Conservation (phyloP, 2,329 filamentous ascomycete genomes). For the Xylariaceae sp. region DNA sequence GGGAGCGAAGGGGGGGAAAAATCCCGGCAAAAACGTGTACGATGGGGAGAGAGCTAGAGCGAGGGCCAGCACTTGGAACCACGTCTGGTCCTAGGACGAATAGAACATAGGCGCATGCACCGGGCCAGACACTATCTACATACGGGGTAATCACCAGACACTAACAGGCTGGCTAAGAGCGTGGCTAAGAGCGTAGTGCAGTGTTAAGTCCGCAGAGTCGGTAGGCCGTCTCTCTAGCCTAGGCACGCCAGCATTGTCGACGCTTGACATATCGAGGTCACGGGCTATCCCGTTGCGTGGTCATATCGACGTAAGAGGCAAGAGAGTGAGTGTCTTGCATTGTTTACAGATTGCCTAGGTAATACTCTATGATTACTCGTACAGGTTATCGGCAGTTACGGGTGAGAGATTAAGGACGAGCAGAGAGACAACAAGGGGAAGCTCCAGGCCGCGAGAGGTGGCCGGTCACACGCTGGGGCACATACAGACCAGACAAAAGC, state of each 20-base stretch:
- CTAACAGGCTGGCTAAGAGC: background rate
- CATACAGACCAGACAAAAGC: no score
- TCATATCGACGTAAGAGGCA: background rate
- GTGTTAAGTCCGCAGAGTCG: background rate
- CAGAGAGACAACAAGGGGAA: no score
- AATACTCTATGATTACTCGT: no score
- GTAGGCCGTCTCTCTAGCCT: background rate
- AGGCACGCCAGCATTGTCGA: background rate
- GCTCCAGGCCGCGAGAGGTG: no score
- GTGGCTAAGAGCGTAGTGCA: no score
- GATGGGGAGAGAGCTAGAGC: background rate
- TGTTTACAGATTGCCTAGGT: no score
- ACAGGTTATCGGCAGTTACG: no score
- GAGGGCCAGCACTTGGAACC: background rate
- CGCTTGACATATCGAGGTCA: background rate
- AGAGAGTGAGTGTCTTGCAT: no score
- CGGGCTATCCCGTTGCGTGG: slow-evolving; percentile 12
- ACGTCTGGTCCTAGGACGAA: slow-evolving; percentile 2
- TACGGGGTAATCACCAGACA: background rate
- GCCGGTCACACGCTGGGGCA: no score
- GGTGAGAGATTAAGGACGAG: no score
- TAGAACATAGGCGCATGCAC: background rate
- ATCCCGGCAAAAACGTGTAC: background rate
- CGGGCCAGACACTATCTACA: background rate
- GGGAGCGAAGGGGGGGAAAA: background rate